Base-by-base conservation (phyloP, 495 filamentous ascomycete genomes). In the Alectoria sarmentosa region DNA sequence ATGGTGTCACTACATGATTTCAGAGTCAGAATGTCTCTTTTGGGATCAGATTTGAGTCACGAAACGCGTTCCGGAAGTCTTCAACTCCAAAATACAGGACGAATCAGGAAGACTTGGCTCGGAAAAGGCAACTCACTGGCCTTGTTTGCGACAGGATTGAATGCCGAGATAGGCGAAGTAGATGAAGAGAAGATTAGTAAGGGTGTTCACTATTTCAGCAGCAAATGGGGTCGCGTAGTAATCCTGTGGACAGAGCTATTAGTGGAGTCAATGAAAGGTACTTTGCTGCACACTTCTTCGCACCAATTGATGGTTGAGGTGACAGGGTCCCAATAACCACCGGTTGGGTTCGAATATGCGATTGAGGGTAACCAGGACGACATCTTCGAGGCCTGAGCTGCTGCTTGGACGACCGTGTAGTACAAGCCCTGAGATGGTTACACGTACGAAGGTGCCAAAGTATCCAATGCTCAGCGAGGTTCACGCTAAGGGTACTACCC, bases 261-360 rank as follows among this genome's bases (percentile, higher is more conserved):
- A 58, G 46, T 55, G 32, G 34, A 15, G 44, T 10, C 44, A 30
- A 38, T 13, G 37, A 28, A 41, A 41, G 28, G 28, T 21, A 28
- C 14, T 36, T 39, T 57, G 38, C 42, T 26, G 49, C 65, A 59
- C 52, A 91, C 90, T 83, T 96, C 91, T 83, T 96, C 92, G 72
- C 92, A 96, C 87, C 90, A 96, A 69, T 96, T 94, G 64, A 96
- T 71, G 1, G 92, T 96, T 26, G 90, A 92, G 0, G 91, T 96
- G 49, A 94, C 88, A 42, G 90, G 87, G 17, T 80, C 84, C 92
- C 92, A 96, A 73, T 86, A 90, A 37, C 92, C 92, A 60, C 83
- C 79, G 34, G 79, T 70, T 13, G 84, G 79, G 55, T 88, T 85
- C 14, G 37, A 26, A 73, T 96, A 96, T 30, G 87, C 83, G 66